These are phyloP conservation scores for Camellia granthamiana DNA, from an alignment of 148 eudicot species.

Conservation along the genomic window DNA sequence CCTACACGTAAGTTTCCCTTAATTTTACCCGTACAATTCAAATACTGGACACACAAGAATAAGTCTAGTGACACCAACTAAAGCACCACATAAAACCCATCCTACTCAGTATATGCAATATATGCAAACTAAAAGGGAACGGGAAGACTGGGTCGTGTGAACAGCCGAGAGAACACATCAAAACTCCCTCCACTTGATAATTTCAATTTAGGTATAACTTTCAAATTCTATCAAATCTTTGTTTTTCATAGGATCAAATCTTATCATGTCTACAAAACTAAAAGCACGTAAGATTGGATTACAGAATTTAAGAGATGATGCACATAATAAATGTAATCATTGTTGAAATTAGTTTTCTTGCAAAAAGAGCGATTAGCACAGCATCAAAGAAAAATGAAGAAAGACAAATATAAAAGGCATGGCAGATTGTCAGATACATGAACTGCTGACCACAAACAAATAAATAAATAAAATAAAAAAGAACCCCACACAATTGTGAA, in stretches of 20 bases:
- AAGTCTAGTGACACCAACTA: too few species aligned
- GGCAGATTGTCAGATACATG: neutral
- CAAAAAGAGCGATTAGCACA: neutral
- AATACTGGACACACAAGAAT: neutral
- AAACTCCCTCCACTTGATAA: neutral
- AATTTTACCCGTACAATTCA: neutral
- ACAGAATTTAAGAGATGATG: neutral
- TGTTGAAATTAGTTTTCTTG: neutral
- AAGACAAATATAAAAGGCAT: neutral
- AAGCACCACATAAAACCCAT: too few species aligned
- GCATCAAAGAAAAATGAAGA: neutral
- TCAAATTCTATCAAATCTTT: neutral
- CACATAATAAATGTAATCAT: neutral
- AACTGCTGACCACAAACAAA: neutral
- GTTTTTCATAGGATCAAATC: constrained; percentile 5
- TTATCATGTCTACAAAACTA: neutral
- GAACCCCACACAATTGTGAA: neutral
- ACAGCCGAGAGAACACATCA: neutral
- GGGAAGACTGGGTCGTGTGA: neutral
- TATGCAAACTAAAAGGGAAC: neutral
- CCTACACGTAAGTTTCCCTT: too few species aligned
- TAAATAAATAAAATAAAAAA: neutral
- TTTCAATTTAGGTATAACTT: neutral
- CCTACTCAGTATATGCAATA: neutral
- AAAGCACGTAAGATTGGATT: neutral